These are phyloP conservation scores for Botrytis tulipae DNA, from an alignment of 2,329 filamentous ascomycete species.

Conservation along the genomic window DNA sequence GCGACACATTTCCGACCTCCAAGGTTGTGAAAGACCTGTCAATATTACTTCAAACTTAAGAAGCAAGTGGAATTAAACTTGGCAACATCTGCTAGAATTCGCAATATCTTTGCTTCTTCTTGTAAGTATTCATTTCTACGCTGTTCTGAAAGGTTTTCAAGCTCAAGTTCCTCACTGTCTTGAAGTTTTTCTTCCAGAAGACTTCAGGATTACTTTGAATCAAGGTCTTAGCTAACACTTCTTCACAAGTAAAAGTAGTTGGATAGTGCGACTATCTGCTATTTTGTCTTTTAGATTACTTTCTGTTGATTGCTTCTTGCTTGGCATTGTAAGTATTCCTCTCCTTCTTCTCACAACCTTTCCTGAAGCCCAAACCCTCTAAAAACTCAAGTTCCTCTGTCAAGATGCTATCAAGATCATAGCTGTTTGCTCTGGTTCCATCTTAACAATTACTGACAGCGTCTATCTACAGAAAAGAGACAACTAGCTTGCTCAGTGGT, in stretches of 20 bases:
- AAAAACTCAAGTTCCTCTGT: neutral
- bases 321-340: neutral
- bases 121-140: neutral
- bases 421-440: too few relatives aligned
- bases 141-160: neutral
- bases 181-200: neutral
- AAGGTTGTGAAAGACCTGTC: neutral
- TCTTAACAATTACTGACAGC: neutral
- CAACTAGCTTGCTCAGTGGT: neutral
- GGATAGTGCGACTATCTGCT: neutral
- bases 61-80: neutral
- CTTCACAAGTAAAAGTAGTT: too few relatives aligned
- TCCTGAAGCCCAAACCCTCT: neutral
- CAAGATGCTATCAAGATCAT: neutral
- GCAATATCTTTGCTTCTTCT: neutral
- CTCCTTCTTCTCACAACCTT: accelerated
- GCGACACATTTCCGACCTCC: neutral
- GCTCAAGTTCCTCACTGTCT: neutral
- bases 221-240: neutral
- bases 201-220: neutral
- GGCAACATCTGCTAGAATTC: neutral
- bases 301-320: neutral
- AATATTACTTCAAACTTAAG: neutral
- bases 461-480: neutral
- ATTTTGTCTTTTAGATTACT: neutral